Evolutionary conservation across 2,329 filamentous ascomycete species (phyloP), one percentile per base, ranked within the genome.

Genomic region (Phialophora macrospora): DNA sequence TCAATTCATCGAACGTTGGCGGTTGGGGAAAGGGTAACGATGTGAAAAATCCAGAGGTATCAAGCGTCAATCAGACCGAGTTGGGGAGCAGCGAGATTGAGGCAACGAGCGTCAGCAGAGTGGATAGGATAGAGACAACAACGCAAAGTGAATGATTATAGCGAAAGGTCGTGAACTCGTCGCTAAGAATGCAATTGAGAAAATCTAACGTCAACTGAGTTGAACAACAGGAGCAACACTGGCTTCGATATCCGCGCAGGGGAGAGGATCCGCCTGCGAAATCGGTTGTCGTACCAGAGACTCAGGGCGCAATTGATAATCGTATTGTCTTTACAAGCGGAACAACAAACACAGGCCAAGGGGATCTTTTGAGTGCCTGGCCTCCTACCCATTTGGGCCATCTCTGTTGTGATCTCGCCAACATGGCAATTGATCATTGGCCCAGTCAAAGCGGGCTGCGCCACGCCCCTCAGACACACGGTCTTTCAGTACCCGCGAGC

Each of bases 141-240:
- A 64, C 57, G 55, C 38, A 61, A 51, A 66, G 34, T 56, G 41
- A 64, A 62, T 22, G 59, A 60, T 44, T 14, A 57, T 32, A 65
- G 32, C 60, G 60, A 65, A 44, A 63, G 56, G 52, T 68, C 66
- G 63, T 68, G 34, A 65, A 63, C 28, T 68, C 66, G 66, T 68
- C 65, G 26, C 63, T 59, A 62, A 32, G 55, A 55, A 9, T 48
- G 62, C 20, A 34, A 51, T 26, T 55, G 56, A 60, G 44, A 52
- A 34, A 41, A 60, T 28, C 1, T 30, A 57, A 54, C 14, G 24
- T 60, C 28, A 60, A 52, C n/a, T 12, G 46, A 28, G 30, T 41
- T 24, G 32, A n/a, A 44, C 38, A 20, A 20, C 38, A 44, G 38
- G 38, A 44, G 38, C 17, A 44, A 44, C 38, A 44, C 17, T n/a